Conservation (phyloP, 75 land plant species). For the Picea glauca region DNA sequence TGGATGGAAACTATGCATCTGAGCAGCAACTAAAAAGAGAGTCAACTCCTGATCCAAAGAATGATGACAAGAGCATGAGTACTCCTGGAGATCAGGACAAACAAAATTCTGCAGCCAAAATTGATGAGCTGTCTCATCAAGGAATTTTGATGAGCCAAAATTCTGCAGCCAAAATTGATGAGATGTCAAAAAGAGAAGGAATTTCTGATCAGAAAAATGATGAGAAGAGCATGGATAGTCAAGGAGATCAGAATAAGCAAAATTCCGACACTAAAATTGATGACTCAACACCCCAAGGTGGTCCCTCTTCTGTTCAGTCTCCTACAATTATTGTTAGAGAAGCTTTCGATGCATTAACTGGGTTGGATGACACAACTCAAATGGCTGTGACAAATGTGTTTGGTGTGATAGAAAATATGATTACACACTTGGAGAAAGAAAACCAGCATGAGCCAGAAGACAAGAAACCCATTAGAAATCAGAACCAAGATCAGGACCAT, state of each 20-base stretch:
- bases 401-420: conserved; percentile 86
- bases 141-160: too few relatives aligned
- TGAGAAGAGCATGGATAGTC: conserved; percentile 24
- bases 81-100: conserved; percentile 19
- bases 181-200: conserved; percentile 8
- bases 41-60: conserved; percentile 18
- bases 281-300: conserved; percentile 8
- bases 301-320: conserved; percentile 19
- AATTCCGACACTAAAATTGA: conserved; percentile 9
- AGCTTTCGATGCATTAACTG: conserved; percentile 84
- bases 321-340: conserved; percentile 51
- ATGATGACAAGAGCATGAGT: conserved; percentile 18
- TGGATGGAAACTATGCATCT: conserved; percentile 5
- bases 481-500: conserved; percentile 11
- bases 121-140: conserved; percentile 9
- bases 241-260: conserved; percentile 17
- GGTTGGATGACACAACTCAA: conserved; percentile 96
- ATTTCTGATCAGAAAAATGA: conserved; percentile 23
- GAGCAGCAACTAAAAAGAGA: conserved; percentile 13
- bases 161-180: too few relatives aligned
- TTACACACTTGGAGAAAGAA: conserved; percentile 70
- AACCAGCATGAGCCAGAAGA: conserved; percentile 24
- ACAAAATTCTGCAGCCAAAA: conserved; percentile 4
- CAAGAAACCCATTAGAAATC: conserved; percentile 1
- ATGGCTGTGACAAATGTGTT: conserved; percentile 99